Evolutionary conservation across 2,329 filamentous ascomycete species (phyloP).

Genomic region (Colletotrichum lindemuthianum): DNA sequence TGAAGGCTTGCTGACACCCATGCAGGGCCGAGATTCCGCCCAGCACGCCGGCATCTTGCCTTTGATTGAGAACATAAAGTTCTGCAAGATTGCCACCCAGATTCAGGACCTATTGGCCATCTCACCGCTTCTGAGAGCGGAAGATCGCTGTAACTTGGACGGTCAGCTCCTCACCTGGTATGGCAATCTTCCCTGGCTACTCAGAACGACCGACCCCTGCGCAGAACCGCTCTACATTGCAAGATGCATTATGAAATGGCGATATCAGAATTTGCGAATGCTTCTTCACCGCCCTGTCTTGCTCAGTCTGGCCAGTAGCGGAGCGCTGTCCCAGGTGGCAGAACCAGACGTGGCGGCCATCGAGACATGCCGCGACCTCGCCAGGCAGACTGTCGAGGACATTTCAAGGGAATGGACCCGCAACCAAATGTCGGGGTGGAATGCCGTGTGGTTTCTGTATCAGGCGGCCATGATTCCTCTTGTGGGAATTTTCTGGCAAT

Average conservation of each 20-base stretch:
- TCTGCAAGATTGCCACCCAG: conserved; percentile 81
- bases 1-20: not conserved
- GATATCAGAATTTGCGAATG: conserved; percentile 81
- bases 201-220: conserved; percentile 72
- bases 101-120: conserved; percentile 81
- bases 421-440: conserved; percentile 83
- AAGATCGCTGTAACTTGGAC: conserved; percentile 75
- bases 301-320: conserved; percentile 69
- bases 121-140: conserved; percentile 71
- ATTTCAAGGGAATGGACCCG: conserved; percentile 76
- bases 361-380: conserved; percentile 74
- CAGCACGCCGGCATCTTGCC: conserved; percentile 75
- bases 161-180: conserved; percentile 78
- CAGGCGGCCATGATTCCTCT: conserved; percentile 84
- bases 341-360: conserved; percentile 75
- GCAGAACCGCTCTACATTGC: conserved; percentile 76
- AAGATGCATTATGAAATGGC: conserved; percentile 82
- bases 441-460: conserved; percentile 84
- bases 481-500: conserved; percentile 78
- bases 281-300: conserved; percentile 79
- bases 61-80: conserved; percentile 79
- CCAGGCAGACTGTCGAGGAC: conserved; percentile 76
- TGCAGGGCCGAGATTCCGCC: conserved; percentile 55
- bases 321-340: conserved; percentile 57
- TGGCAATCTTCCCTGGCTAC: conserved; percentile 73